Evolutionary conservation across 2,329 filamentous ascomycete genomes (phyloP), one percentile per base, ranked within the genome.

Genomic region (Achaetomium macrosporum): DNA sequence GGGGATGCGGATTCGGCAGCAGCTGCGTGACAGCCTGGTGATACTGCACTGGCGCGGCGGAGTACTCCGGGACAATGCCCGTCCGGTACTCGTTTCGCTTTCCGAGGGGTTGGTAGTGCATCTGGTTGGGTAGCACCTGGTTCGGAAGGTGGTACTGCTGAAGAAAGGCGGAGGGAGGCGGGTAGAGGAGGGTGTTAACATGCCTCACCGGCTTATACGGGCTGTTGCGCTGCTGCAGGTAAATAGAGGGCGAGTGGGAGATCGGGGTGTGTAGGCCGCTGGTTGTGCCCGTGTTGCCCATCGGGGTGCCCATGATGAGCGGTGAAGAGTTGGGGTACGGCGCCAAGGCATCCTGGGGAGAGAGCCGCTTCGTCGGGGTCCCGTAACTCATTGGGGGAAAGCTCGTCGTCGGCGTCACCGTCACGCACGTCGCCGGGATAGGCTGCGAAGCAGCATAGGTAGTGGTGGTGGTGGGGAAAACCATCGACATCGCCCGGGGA

Each of bases 171-270:
- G 88, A 87, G 0, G 90, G 88, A 7, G 90, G 89, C 31, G 91
- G 91, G 54, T 93, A 90, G 30, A 96, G 76, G n/a, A 97, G 79
- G 0, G 90, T 95, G 61, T 93, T 90, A 54, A 96, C 89, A 56
- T 89, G 82, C 49, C 91, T 87, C 37, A 96, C 86, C 1, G 92
- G 92, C 58, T 90, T 88, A 70, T 97, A 97, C 3, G 93, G 93
- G 51, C 92, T 97, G 58, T 88, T 85, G 52, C 93, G 82, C 66
- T 96, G 89, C 64, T 88, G 87, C 36, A 96, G 76, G 69, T 95
- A 95, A 64, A 89, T 82, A 11, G 88, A 91, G 1, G 92, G 92
- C 31, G 93, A 97, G 58, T 93, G 80, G 31, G 88, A 85, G 42
- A 83, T 81, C 6, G 86, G 84, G 9, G 83, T 81, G 48, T 83